phyloP scores from a whole-genome alignment of 257 asterid genomes.

The Scutellaria baicalensis region DNA sequence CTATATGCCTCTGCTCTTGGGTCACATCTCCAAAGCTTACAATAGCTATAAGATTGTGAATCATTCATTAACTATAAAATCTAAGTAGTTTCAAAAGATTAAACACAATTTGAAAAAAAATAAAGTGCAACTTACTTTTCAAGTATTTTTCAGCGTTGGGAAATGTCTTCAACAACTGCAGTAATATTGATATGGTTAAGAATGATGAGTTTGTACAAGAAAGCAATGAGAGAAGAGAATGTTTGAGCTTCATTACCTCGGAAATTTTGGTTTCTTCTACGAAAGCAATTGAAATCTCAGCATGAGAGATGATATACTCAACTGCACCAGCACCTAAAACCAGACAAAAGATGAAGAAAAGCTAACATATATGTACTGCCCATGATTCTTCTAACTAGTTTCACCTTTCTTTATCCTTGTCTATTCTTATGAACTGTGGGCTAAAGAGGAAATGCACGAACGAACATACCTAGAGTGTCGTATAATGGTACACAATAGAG shows the following conservation, averaged over 20 bases:
- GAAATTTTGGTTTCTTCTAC: slow-evolving; percentile 61
- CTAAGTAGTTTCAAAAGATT: background rate
- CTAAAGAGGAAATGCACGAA: background rate
- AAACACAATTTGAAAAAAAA: background rate
- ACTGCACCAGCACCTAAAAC: slow-evolving; percentile 76
- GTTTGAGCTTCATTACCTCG: slow-evolving; percentile 38
- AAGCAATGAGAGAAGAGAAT: background rate
- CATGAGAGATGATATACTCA: slow-evolving; percentile 65
- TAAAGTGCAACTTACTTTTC: slow-evolving; percentile 42
- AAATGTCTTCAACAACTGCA: slow-evolving; percentile 62
- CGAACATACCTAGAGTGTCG: slow-evolving; percentile 62
- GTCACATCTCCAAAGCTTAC: slow-evolving; percentile 67
- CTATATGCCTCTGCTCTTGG: slow-evolving; percentile 41
- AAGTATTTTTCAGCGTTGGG: slow-evolving; percentile 49
- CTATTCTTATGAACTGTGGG: too few relatives aligned
- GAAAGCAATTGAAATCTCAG: slow-evolving; percentile 63
- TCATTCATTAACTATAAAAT: background rate
- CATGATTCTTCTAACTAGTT: background rate
- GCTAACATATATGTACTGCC: too few relatives aligned
- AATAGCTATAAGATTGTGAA: slow-evolving; percentile 34
- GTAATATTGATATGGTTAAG: background rate
- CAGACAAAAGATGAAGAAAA: background rate
- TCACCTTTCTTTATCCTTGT: background rate
- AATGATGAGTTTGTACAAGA: background rate
- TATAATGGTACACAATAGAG: slow-evolving; percentile 71